Evolutionary conservation across 1,139 yeast species (phyloP), one percentile per base, ranked within the genome.

Genomic region (Saccharomycopsis phalli): DNA sequence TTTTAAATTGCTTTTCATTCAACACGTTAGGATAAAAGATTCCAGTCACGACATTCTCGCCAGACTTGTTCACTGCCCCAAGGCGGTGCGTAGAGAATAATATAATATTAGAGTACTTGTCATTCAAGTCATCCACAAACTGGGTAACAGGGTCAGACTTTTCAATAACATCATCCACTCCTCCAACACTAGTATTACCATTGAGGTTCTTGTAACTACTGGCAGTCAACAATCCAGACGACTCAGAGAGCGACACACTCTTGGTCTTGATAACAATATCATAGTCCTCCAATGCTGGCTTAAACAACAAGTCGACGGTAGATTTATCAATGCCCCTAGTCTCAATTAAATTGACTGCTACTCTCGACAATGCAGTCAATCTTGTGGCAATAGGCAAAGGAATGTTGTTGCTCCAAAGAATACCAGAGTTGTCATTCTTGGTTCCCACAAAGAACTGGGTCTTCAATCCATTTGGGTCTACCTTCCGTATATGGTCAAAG

Each of bases 371-470:
- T 0, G 94, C 91, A 0, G 97, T 88, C 49, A 88, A 63, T 62
- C 98, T 75, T 18, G 88, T 72, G 2, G 95, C 88, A 44, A 87
- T 78, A 8, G 94, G 88, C 41, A 86, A 66, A 13, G 81, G 76
- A 32, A 79, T 62, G 40, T 71, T 71, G 48, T 74, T 72, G 2
- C 95, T 75, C 91, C 95, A 91, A 46, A 82, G 58, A 28, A 78
- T 75, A 38, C 97, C 97, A 11, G 91, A 74, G 10, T 78, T 75
- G 54, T 91, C 97, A 47, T 77, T 80, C 53, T 75, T 78, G 1
- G 94, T 73, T 0, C 81, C 95, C 49, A 91, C 74, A 52, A 86
- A 87, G 54, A 81, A 74, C 50, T 91, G 95, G 5, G 84, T 72
- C 49, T 74, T 80, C 41, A 81, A 61, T 19, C 93, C 84, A 23